Base-by-base conservation (phyloP, 768 basidiomycete species). In the Cantharellus anzutake region DNA sequence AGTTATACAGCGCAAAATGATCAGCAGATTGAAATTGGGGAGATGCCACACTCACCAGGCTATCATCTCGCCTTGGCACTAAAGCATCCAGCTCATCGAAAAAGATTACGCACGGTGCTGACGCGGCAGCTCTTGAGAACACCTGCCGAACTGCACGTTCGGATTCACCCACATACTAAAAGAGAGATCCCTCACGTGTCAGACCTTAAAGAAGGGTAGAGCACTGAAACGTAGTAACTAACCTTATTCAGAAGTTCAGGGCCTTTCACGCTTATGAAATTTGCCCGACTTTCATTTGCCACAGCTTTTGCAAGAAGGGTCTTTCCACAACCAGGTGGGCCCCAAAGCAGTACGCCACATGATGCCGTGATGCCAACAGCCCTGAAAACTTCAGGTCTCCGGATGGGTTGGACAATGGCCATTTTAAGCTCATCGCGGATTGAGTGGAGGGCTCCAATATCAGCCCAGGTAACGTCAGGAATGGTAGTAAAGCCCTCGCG, bases 401-500 rank as follows among this genome's bases (percentile, higher is more conserved):
- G 77, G 64, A 98, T 92, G 3, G 96, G 94, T 66, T 96, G 88
- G 2, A 99, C 93, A 64, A 99, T 89, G 11, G 91, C 87, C 92
- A 97, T 96, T 65, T 93, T 90, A 44, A 99, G 75, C 69, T 96
- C 93, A 61, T 94, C 88, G 14, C 96, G 75, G 2, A 82, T 86
- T 1, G 71, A 76, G 62, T 86, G 82, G n/a, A 98, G 75, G 2
- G 94, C 96, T 29, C 96, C 96, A 53, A 99, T 78, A 67, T 98
- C 92, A 1, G 83, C 75, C 94, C 96, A 99, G 0, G 86, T 85
- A 1, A 97, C 88, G 65, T 93, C 89, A 0, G 96, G 96, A 2
- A 97, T 85, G 0, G 96, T 98, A 3, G 96, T 85, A 65, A 99
- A 99, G 2, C 96, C 96, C 74, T 99, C 96, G 50, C 96, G 85